phyloP scores from a whole-genome alignment of 139 green algal species.

The Monoraphidium neglectum region DNA sequence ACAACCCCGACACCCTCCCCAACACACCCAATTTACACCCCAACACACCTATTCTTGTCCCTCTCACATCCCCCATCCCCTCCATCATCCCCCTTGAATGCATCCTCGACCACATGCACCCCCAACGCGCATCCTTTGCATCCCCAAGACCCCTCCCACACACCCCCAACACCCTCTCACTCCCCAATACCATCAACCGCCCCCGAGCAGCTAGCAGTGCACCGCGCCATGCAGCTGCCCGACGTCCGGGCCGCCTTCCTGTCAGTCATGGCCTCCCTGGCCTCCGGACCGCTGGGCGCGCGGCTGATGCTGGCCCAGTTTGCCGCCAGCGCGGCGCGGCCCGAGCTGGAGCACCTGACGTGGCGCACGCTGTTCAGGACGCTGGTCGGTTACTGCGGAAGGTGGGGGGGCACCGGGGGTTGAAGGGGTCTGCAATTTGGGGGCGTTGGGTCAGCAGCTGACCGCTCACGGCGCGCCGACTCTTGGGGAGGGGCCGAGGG shows the following conservation, averaged over 20 bases:
- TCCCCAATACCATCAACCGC: neutral
- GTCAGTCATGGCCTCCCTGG: slow-evolving; percentile 65
- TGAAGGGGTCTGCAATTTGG: no score
- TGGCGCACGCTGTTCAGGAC: slow-evolving; percentile 68
- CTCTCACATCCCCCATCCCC: no score
- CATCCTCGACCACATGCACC: neutral
- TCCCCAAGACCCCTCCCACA: neutral
- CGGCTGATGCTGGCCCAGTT: slow-evolving; percentile 51
- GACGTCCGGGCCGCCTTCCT: slow-evolving; percentile 65
- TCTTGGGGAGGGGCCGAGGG: no score
- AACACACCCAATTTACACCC: no score
- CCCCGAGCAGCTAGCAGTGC: slow-evolving; percentile 25
- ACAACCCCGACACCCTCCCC: no score
- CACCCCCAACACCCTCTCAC: neutral
- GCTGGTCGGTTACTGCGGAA: slow-evolving; percentile 60
- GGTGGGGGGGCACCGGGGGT: no score
- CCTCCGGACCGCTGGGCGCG: slow-evolving; percentile 49
- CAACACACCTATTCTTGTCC: no score
- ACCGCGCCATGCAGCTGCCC: slow-evolving; percentile 26
- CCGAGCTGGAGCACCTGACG: slow-evolving; percentile 49
- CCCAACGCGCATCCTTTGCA: neutral
- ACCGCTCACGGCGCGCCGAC: no score
- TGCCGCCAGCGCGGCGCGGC: slow-evolving; percentile 26
- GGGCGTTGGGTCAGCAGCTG: no score
- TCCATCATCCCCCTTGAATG: no score